phyloP scores from a whole-genome alignment of 768 basidiomycete species.

The Auricularia sp. region DNA sequence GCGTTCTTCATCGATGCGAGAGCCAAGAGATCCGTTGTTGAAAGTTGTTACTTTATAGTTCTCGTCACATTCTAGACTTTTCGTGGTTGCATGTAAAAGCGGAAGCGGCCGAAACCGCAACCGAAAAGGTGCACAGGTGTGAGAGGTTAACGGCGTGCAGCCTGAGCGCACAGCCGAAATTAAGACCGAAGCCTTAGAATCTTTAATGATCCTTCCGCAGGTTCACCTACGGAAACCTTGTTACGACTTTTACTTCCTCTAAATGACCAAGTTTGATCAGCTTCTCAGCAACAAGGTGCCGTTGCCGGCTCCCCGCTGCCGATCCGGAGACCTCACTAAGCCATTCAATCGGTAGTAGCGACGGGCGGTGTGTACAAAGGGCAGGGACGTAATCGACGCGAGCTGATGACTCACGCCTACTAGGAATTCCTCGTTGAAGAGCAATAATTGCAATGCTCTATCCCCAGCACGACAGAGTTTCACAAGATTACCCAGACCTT shows the following conservation, averaged over 20 bases:
- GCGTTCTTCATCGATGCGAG: slow-evolving; percentile 74
- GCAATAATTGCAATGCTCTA: slow-evolving; percentile 88
- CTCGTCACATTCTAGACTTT: slow-evolving; percentile 8
- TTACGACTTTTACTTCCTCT: slow-evolving; percentile 80
- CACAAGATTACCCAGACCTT: slow-evolving; percentile 33
- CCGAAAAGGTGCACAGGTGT: slow-evolving; percentile 38
- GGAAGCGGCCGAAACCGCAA: slow-evolving; percentile 15
- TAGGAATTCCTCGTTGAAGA: slow-evolving; percentile 88
- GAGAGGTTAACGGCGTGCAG: slow-evolving; percentile 29
- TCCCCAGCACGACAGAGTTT: slow-evolving; percentile 76
- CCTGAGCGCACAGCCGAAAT: background rate
- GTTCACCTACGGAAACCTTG: slow-evolving; percentile 78
- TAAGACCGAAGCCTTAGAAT: slow-evolving; percentile 15
- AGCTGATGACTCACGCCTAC: slow-evolving; percentile 84
- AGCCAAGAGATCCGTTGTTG: slow-evolving; percentile 67
- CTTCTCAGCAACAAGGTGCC: slow-evolving; percentile 32
- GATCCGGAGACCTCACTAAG: slow-evolving; percentile 81
- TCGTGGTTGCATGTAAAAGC: slow-evolving; percentile 11
- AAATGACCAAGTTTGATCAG: slow-evolving; percentile 73
- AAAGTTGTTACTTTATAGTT: slow-evolving; percentile 30
- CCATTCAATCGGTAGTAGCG: slow-evolving; percentile 88
- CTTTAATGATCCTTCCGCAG: slow-evolving; percentile 69
- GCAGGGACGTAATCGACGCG: slow-evolving; percentile 85
- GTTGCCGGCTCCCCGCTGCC: slow-evolving; percentile 51
- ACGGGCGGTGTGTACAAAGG: slow-evolving; percentile 87